phyloP scores from a whole-genome alignment of 768 basidiomycete genomes.

The Suillus brevipes region DNA sequence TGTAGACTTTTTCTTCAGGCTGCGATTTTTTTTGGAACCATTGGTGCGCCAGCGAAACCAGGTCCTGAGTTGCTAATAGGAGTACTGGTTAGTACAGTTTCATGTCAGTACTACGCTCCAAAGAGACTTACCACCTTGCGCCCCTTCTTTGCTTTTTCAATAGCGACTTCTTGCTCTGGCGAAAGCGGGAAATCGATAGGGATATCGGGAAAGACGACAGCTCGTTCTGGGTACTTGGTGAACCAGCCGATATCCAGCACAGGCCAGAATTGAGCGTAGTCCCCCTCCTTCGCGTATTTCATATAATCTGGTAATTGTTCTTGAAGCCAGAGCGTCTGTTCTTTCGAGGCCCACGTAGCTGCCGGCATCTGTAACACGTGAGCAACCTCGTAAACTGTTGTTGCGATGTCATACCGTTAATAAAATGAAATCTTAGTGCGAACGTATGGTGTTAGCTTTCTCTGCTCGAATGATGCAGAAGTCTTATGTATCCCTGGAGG shows the following conservation, averaged over 20 bases:
- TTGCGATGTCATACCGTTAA: not conserved
- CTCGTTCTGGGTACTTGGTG: not conserved
- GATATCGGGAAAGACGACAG: not conserved
- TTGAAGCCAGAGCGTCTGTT: not conserved
- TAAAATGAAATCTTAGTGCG: not conserved
- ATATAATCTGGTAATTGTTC: not conserved
- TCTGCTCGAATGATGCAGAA: not conserved
- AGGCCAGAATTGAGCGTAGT: not conserved
- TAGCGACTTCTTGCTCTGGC: not conserved
- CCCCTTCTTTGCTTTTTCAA: not conserved
- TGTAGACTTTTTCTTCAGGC: not conserved
- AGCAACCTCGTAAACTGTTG: not conserved
- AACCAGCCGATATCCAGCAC: not conserved
- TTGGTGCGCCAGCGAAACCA: constrained; percentile 7
- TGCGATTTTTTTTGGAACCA: not conserved
- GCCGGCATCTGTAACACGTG: not conserved
- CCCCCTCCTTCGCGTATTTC: not conserved
- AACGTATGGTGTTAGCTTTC: not conserved
- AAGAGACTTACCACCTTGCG: not conserved
- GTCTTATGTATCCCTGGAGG: not conserved
- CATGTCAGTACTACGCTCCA: no score
- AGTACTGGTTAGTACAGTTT: not conserved
- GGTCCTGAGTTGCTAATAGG: not conserved
- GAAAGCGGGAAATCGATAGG: not conserved
- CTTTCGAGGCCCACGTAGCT: not conserved